phyloP scores from a whole-genome alignment of 2,329 filamentous ascomycete species.

The Monilinia aucupariae region DNA sequence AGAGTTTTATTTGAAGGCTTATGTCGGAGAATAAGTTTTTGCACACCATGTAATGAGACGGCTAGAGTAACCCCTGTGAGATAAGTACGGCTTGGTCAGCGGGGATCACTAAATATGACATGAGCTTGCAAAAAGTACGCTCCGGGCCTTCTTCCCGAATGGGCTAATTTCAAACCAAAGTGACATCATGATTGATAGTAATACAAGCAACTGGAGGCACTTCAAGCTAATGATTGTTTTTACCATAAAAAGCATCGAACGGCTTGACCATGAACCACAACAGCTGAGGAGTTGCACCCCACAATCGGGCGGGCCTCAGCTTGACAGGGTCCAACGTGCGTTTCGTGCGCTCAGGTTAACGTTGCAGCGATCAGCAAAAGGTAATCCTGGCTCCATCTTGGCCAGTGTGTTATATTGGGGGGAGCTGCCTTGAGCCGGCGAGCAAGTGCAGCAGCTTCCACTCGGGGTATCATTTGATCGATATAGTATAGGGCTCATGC shows the following conservation, averaged over 20 bases:
- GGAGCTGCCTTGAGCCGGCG: not conserved
- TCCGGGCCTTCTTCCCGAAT: conserved; percentile 5
- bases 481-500: conserved; percentile 11
- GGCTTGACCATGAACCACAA: not conserved
- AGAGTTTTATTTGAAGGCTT: not conserved
- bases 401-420: too few relatives aligned
- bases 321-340: not conserved
- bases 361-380: not conserved
- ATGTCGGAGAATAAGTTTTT: not conserved
- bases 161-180: not conserved
- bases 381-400: too few relatives aligned
- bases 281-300: conserved; percentile 4
- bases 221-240: not conserved
- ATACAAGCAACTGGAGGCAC: not conserved
- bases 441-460: not conserved
- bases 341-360: not conserved
- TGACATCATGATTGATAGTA: not conserved
- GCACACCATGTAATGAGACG: not conserved
- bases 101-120: not conserved
- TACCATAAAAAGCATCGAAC: not conserved
- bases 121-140: not conserved
- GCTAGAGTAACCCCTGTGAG: not conserved
- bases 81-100: not conserved
- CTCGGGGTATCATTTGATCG: not conserved
- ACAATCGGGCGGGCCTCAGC: not conserved